Evolutionary conservation across 441 rosid genomes (phyloP).

Genomic region (Gossypium lobatum): DNA sequence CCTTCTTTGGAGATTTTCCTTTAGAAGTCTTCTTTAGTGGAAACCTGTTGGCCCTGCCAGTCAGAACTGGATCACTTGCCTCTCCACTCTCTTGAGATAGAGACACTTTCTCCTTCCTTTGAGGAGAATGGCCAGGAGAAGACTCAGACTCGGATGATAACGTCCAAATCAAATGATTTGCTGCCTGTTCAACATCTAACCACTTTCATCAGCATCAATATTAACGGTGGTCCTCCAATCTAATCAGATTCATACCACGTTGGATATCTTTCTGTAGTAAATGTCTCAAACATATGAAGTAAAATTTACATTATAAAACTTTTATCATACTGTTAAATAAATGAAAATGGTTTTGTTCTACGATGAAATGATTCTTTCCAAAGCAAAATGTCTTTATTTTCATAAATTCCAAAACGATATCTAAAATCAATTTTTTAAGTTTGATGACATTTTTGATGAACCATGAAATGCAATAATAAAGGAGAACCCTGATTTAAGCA

Average conservation of each 20-base stretch:
- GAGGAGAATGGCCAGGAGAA: constrained; percentile 26
- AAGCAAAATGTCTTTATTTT: not conserved
- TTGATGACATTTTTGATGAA: not conserved
- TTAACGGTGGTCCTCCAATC: not conserved
- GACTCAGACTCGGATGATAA: constrained; percentile 79
- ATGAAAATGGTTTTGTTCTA: not conserved
- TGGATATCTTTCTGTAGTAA: not conserved
- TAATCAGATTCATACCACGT: not conserved
- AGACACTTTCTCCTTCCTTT: constrained; percentile 23
- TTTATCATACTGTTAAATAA: not conserved
- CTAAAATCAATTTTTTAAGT: not conserved
- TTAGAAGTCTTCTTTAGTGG: constrained; percentile 39
- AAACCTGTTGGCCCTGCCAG: constrained; percentile 25
- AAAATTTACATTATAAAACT: not conserved
- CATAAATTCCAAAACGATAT: not conserved
- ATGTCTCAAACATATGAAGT: not conserved
- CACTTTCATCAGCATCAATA: constrained; percentile 18
- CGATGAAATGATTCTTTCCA: not conserved
- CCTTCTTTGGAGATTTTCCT: constrained; percentile 45
- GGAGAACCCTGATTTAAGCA: not conserved
- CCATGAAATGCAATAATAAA: constrained; percentile 8
- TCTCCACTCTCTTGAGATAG: constrained; percentile 23
- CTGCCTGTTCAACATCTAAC: constrained; percentile 32
- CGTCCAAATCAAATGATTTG: constrained; percentile 33
- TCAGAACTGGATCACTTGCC: constrained; percentile 29